Base-by-base conservation (phyloP, 345 rosid species). In the Linum usitatissimum region DNA sequence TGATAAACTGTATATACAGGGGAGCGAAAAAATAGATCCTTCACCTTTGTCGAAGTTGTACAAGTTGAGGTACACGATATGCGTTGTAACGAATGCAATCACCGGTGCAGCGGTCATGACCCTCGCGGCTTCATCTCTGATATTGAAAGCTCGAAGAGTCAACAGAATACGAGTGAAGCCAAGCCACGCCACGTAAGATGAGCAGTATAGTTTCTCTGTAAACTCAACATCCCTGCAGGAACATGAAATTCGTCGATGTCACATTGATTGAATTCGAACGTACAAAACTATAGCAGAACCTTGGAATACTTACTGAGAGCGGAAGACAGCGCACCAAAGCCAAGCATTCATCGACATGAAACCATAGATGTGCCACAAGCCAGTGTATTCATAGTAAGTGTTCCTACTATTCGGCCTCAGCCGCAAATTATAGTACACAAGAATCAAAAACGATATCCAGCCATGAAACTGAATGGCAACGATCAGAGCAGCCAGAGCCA, bases 321-420 rank as follows among this genome's bases (percentile, higher is more conserved):
- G 98, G 70, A 85, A 86, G 60, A 84, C 84, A 73, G 86, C 77
- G 80, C 86, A 82, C 95, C 98, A 91, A 64, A 91, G 79, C 92
- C 90, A 88, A 62, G 81, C 68, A 64, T 86, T 91, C 95, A 91
- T 83, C 20, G 90, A 82, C 18, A 88, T 66, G 64, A 86, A 30
- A 9, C 83, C 96, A 18, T 85, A 85, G 64, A 83, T 73, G 72
- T 88, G 92, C 83, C 88, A 80, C 62, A 91, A 75, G 45, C 80
- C 79, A 36, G 88, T 81, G 75, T 81, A 91, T 61, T 86, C 92
- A 65, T 82, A 91, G 70, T 77, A 85, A 18, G 89, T 67, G 73
- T 78, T 79, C 77, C 28, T 23, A 23, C 79, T 78, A 73, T 83
- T 78, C 66, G 79, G 70, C 64, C 84, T 81, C 74, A 86, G 60